Percentiles rank a stretch among this genome's conserved stretches.
phyloP scores from a whole-genome alignment of 164 flowering plant genomes.

The Nymphaea thermarum region DNA sequence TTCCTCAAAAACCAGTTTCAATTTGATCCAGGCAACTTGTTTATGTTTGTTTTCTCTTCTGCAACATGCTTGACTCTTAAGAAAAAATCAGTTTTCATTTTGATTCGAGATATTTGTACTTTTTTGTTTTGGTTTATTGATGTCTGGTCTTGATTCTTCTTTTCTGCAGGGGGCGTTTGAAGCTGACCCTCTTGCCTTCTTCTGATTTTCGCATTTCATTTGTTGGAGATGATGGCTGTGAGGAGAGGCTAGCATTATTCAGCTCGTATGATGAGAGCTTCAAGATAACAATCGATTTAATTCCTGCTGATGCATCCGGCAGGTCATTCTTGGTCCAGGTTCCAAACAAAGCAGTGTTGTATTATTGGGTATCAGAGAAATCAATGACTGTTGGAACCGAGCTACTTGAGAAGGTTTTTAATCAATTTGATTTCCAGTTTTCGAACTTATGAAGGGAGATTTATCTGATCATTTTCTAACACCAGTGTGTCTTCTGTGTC shows the following conservation, averaged over 20 bases:
- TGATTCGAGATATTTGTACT: not conserved
- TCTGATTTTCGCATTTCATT: conserved; percentile 78
- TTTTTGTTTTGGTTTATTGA: not conserved
- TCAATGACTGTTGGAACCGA: conserved; percentile 61
- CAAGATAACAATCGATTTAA: conserved; percentile 41
- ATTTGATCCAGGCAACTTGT: no score
- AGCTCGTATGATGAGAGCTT: conserved; percentile 27
- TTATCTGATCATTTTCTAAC: not conserved
- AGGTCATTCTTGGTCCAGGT: conserved; percentile 55
- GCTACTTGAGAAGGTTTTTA: conserved; percentile 58
- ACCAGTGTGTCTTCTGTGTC: not conserved
- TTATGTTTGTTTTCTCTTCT: no score
- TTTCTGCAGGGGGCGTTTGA: conserved; percentile 68
- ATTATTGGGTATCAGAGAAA: conserved; percentile 91
- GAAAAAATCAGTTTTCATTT: not conserved
- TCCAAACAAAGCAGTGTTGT: conserved; percentile 27
- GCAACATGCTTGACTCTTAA: no score
- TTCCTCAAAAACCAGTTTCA: no score
- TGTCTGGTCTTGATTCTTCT: not conserved
- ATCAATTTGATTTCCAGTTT: not conserved
- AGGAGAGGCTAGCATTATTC: conserved; percentile 52
- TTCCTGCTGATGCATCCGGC: conserved; percentile 64
- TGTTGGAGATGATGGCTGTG: conserved; percentile 66
- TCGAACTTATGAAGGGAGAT: not conserved
- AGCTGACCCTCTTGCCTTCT: conserved; percentile 65